Evolutionary conservation across 495 filamentous ascomycete species (phyloP).

Genomic region (Daldinia childiae): DNA sequence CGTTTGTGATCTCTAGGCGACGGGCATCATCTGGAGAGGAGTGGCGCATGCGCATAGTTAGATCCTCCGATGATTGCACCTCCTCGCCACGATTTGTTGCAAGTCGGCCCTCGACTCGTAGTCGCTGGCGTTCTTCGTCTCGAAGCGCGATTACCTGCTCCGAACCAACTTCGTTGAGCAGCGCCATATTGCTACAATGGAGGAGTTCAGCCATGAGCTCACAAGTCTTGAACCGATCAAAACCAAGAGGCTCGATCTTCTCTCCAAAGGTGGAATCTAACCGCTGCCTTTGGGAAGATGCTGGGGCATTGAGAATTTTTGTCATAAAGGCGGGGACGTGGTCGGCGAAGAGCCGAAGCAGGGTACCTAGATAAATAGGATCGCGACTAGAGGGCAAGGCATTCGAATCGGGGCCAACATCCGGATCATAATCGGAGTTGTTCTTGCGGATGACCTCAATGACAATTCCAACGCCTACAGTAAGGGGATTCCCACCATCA

Average conservation of each 20-base stretch:
- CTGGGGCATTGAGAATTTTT: conserved; percentile 76
- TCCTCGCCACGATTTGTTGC: conserved; percentile 50
- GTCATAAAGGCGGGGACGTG: conserved; percentile 97
- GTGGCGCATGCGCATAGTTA: conserved; percentile 58
- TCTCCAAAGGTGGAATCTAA: conserved; percentile 79
- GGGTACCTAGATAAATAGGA: conserved; percentile 93
- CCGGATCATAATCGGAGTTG: conserved; percentile 98
- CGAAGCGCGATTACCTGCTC: conserved; percentile 85
- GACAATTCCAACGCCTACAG: conserved; percentile 95
- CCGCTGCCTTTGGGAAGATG: conserved; percentile 48
- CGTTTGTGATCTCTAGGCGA: conserved; percentile 76
- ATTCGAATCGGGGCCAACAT: conserved; percentile 79
- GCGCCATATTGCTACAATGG: conserved; percentile 98
- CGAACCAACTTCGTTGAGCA: conserved; percentile 91
- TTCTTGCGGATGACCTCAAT: conserved; percentile 99
- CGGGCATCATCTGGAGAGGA: conserved; percentile 59
- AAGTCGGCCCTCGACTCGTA: conserved; percentile 75
- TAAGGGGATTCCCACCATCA: conserved; percentile 90
- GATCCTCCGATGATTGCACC: conserved; percentile 51
- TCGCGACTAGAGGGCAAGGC: conserved; percentile 83
- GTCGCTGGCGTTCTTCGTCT: conserved; percentile 80
- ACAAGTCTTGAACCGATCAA: conserved; percentile 98
- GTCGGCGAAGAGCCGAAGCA: conserved; percentile 90
- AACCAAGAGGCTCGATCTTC: conserved; percentile 93
- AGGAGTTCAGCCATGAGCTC: conserved; percentile 98